phyloP scores from a whole-genome alignment of 768 basidiomycete genomes.

The Termitomyces sp. region DNA sequence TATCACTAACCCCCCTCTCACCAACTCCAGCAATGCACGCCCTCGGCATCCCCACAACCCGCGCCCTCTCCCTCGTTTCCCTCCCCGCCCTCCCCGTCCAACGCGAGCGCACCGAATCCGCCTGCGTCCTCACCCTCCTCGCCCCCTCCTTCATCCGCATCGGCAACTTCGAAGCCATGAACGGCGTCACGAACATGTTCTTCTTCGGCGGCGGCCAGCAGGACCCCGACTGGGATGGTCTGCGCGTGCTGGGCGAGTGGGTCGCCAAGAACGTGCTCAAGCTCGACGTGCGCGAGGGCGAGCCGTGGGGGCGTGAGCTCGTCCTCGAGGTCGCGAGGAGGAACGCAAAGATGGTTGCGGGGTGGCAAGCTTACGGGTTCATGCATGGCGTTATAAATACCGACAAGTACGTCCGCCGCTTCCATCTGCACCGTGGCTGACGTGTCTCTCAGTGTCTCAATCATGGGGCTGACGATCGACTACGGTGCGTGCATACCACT shows the following conservation, averaged over 20 bases:
- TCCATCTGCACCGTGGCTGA: conserved; percentile 1
- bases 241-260: conserved; percentile 76
- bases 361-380: conserved; percentile 93
- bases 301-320: conserved; percentile 67
- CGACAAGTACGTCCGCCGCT: conserved; percentile 58
- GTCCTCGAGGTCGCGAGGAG: conserved; percentile 75
- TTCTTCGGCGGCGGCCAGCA: conserved; percentile 81
- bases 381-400: conserved; percentile 98
- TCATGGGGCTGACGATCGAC: conserved; percentile 74
- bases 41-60: conserved; percentile 82
- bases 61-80: conserved; percentile 75
- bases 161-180: conserved; percentile 85
- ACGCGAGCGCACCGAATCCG: conserved; percentile 70
- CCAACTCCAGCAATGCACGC: conserved; percentile 47
- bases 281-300: conserved; percentile 40
- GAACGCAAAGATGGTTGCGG: conserved; percentile 91
- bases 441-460: conserved; percentile 52
- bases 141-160: conserved; percentile 91
- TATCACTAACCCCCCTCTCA: not conserved
- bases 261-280: conserved; percentile 57
- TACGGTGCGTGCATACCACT: conserved; percentile 40
- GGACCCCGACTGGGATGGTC: conserved; percentile 64
- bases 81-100: conserved; percentile 69
- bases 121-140: conserved; percentile 72
- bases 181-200: conserved; percentile 57